Evolutionary conservation across 2,329 filamentous ascomycete genomes (phyloP).

Genomic region (Scorias spongiosa): DNA sequence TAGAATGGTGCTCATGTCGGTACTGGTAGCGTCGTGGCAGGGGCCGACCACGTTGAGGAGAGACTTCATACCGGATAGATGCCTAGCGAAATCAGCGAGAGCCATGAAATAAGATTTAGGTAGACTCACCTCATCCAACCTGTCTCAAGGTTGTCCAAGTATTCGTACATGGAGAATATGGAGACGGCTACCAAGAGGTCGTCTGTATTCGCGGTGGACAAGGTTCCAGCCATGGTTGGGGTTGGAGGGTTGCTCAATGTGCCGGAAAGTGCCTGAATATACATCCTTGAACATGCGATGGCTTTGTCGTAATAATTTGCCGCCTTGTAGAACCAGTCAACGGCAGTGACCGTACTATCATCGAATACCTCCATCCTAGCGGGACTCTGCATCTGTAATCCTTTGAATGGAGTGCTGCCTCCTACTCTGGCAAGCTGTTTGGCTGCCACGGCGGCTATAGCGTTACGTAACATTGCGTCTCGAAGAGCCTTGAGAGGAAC

Average conservation of each 20-base stretch:
- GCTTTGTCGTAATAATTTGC: slow-evolving; percentile 43
- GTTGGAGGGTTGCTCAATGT: slow-evolving; percentile 11
- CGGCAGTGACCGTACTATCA: slow-evolving; percentile 21
- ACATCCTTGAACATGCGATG: slow-evolving; percentile 30
- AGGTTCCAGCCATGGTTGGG: slow-evolving; percentile 7
- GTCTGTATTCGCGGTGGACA: slow-evolving; percentile 32
- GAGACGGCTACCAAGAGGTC: slow-evolving; percentile 49
- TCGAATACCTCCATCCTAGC: slow-evolving; percentile 39
- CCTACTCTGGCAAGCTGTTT: slow-evolving; percentile 44
- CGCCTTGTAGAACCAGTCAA: slow-evolving; percentile 46
- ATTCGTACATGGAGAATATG: slow-evolving; percentile 52
- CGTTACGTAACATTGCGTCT: slow-evolving; percentile 36
- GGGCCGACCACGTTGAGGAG: slow-evolving; percentile 33
- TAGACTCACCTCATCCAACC: slow-evolving; percentile 34
- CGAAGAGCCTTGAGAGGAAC: slow-evolving; percentile 41
- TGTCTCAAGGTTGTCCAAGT: slow-evolving; percentile 45
- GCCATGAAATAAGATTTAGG: slow-evolving; percentile 1
- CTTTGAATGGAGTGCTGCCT: slow-evolving; percentile 34
- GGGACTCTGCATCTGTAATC: slow-evolving; percentile 32
- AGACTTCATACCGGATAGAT: slow-evolving; percentile 49
- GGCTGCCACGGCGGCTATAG: slow-evolving; percentile 45
- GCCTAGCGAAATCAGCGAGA: slow-evolving; percentile 25
- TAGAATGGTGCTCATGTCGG: slow-evolving; percentile 31
- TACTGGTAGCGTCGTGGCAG: slow-evolving; percentile 27
- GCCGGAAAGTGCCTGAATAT: slow-evolving; percentile 24